A percentile compares a stretch with the other conserved stretches of the same genome.
phyloP scores from a whole-genome alignment of 2,329 filamentous ascomycete species.

The Aspergillus costaricaensis region DNA sequence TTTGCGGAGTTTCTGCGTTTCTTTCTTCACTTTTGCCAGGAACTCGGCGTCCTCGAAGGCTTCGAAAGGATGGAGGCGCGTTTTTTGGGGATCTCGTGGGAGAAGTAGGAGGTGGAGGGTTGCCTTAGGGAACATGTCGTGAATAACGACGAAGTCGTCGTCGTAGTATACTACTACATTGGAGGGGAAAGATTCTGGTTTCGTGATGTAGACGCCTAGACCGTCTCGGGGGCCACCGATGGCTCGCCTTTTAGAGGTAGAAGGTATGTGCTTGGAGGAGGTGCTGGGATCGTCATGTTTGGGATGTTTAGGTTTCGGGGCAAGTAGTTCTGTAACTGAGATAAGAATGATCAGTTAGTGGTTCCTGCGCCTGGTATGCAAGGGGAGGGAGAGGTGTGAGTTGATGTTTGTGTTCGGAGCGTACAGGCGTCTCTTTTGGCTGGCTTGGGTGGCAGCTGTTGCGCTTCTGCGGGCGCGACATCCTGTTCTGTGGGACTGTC shows the following conservation, averaged over 20 bases:
- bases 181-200: conserved; percentile 62
- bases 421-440: conserved; percentile 43
- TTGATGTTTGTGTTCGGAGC: conserved; percentile 7
- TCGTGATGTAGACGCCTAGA: conserved; percentile 66
- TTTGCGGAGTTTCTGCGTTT: conserved; percentile 61
- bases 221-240: conserved; percentile 58
- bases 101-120: conserved; percentile 85
- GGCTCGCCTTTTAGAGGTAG: conserved; percentile 21
- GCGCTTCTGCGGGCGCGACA: conserved; percentile 4
- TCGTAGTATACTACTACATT: conserved; percentile 66
- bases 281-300: conserved; percentile 18
- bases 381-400: not conserved
- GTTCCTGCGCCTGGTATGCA: not conserved
- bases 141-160: conserved; percentile 72
- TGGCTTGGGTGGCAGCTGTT: conserved; percentile 15
- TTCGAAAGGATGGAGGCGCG: conserved; percentile 70
- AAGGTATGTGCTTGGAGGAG: not conserved
- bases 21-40: conserved; percentile 61
- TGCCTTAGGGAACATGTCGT: conserved; percentile 84
- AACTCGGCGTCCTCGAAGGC: conserved; percentile 73
- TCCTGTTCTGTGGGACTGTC: conserved; percentile 12
- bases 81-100: conserved; percentile 66
- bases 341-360: not conserved
- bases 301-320: conserved; percentile 49
- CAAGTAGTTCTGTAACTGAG: conserved; percentile 58